Evolutionary conservation across 371 early-diverging fungal genomes (phyloP).

Genomic region (Rhizomucor miehei): DNA sequence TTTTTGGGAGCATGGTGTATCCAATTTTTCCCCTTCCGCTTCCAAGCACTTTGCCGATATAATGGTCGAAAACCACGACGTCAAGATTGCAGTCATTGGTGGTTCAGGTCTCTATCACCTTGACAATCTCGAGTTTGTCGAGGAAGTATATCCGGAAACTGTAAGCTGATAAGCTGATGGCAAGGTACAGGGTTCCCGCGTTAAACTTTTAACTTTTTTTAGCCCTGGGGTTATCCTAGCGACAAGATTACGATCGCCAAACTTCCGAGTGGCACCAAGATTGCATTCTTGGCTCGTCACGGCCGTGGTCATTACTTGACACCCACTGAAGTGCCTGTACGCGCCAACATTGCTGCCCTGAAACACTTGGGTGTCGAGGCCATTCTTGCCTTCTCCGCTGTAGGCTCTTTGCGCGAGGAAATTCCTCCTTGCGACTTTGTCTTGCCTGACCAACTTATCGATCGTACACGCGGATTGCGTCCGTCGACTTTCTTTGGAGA

Average conservation of each 20-base stretch:
- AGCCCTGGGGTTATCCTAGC: slow-evolving; percentile 93
- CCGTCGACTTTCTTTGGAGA: slow-evolving; percentile 88
- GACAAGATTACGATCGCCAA: slow-evolving; percentile 72
- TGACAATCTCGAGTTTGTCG: slow-evolving; percentile 79
- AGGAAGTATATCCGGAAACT: slow-evolving; percentile 85
- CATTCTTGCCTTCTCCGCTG: slow-evolving; percentile 94
- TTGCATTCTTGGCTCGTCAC: slow-evolving; percentile 97
- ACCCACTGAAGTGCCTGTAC: slow-evolving; percentile 90
- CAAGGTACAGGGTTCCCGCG: background rate
- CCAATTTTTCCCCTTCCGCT: too few relatives aligned
- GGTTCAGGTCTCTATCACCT: slow-evolving; percentile 94
- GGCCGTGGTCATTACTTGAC: slow-evolving; percentile 85
- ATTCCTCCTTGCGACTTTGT: slow-evolving; percentile 94
- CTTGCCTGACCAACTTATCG: slow-evolving; percentile 90
- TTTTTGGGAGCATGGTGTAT: too few relatives aligned
- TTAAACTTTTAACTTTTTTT: background rate
- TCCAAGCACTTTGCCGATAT: too few relatives aligned
- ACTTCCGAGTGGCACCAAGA: slow-evolving; percentile 71
- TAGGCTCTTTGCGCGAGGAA: slow-evolving; percentile 90
- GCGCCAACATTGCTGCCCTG: slow-evolving; percentile 97
- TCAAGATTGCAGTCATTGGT: slow-evolving; percentile 91
- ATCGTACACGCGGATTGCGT: slow-evolving; percentile 93
- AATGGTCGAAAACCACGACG: slow-evolving; percentile 33
- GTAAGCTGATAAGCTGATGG: slow-evolving; percentile 30
- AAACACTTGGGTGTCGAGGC: slow-evolving; percentile 90